Conservation (phyloP, 2,329 filamentous ascomycete genomes). For the Fusarium sp. region DNA sequence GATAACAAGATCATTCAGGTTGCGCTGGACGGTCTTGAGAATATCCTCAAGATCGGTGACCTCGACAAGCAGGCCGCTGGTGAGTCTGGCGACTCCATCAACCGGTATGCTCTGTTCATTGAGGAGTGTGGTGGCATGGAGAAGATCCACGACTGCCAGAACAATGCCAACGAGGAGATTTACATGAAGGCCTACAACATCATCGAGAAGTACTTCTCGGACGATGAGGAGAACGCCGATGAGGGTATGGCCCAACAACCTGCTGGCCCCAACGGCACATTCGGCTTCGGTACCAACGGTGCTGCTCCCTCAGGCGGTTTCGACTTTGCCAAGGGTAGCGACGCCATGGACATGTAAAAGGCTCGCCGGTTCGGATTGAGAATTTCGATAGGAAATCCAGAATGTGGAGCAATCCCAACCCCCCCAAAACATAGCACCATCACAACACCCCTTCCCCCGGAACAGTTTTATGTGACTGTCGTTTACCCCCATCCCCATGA, state of each 20-base stretch:
- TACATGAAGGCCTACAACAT: slow-evolving; percentile 99
- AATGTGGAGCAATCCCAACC: slow-evolving; percentile 31
- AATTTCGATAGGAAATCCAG: slow-evolving; percentile 19
- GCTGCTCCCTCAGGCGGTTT: slow-evolving; percentile 79
- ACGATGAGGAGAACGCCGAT: slow-evolving; percentile 94
- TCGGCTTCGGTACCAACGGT: slow-evolving; percentile 78
- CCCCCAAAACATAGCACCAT: slow-evolving; percentile 38
- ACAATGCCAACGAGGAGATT: slow-evolving; percentile 99
- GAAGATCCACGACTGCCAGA: slow-evolving; percentile 99
- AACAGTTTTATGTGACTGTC: slow-evolving; percentile 41
- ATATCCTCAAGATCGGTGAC: slow-evolving; percentile 98
- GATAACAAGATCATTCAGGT: slow-evolving; percentile 99
- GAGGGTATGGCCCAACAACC: slow-evolving; percentile 75
- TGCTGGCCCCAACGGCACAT: slow-evolving; percentile 75
- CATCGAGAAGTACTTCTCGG: slow-evolving; percentile 99
- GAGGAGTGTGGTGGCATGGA: slow-evolving; percentile 99
- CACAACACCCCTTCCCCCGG: slow-evolving; percentile 34
- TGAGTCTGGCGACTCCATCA: slow-evolving; percentile 80
- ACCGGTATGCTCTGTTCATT: slow-evolving; percentile 97
- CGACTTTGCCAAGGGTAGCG: slow-evolving; percentile 84
- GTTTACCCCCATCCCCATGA: slow-evolving; percentile 39
- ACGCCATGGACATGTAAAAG: slow-evolving; percentile 72
- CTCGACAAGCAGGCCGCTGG: slow-evolving; percentile 94
- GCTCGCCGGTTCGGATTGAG: slow-evolving; percentile 1
- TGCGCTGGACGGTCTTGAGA: slow-evolving; percentile 95